Evolutionary conservation across 179 eudicot genomes (phyloP).

Genomic region (Gypsophila paniculata): DNA sequence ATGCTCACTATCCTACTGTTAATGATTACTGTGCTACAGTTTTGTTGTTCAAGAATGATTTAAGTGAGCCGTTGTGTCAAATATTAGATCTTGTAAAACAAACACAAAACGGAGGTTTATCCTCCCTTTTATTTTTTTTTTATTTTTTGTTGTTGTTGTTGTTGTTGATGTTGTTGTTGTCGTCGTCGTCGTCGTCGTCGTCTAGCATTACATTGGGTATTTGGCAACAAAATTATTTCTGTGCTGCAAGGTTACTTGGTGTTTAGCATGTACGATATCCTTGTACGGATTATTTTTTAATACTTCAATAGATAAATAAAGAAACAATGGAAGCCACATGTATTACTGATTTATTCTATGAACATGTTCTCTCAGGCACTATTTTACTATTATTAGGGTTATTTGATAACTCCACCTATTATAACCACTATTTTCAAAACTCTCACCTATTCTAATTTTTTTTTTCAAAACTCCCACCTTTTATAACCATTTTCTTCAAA

Average conservation of each 20-base stretch:
- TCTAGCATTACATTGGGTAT: neutral
- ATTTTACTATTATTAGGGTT: too few species aligned
- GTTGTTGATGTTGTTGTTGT: too few species aligned
- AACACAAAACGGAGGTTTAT: neutral
- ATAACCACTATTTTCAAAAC: too few species aligned
- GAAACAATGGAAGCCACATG: neutral
- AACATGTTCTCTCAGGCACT: neutral
- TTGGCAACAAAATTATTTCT: neutral
- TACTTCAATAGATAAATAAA: neutral
- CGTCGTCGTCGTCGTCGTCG: too few species aligned
- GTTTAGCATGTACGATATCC: constrained; percentile 1
- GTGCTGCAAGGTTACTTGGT: neutral
- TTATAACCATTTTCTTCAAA: too few species aligned
- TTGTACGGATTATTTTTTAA: neutral
- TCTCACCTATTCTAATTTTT: too few species aligned
- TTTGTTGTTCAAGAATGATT: constrained; percentile 4
- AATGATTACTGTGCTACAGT: neutral
- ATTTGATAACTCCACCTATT: too few species aligned
- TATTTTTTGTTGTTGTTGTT: too few species aligned
- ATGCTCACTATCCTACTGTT: constrained; percentile 1
- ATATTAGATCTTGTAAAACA: neutral
- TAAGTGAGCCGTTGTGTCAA: constrained; percentile 3
- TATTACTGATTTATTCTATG: neutral
- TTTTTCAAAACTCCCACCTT: too few species aligned
- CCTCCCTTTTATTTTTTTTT: neutral